These are phyloP conservation scores for Phyllosticta citrichinensis DNA, from an alignment of 2,329 filamentous ascomycete genomes.

Conservation along the genomic window DNA sequence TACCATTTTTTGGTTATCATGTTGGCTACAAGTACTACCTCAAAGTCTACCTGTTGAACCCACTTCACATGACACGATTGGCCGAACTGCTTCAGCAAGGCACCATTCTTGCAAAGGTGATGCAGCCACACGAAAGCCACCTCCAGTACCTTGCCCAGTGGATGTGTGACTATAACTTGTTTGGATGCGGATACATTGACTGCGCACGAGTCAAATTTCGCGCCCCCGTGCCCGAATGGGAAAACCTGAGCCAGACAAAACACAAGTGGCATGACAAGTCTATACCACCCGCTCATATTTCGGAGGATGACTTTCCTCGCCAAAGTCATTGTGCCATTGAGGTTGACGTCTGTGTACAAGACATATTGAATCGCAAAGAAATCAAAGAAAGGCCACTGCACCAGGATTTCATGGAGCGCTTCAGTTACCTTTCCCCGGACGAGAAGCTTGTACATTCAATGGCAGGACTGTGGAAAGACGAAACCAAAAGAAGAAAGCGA, in stretches of 20 bases:
- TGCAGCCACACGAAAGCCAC: slow-evolving; percentile 93
- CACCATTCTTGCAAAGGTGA: slow-evolving; percentile 67
- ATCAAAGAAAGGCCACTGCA: slow-evolving; percentile 70
- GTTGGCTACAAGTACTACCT: slow-evolving; percentile 86
- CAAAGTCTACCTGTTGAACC: slow-evolving; percentile 91
- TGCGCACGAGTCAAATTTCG: slow-evolving; percentile 63
- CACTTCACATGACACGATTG: slow-evolving; percentile 73
- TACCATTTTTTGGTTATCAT: slow-evolving; percentile 93
- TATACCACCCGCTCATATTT: slow-evolving; percentile 49
- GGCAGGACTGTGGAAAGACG: slow-evolving; percentile 86
- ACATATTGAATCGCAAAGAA: slow-evolving; percentile 74
- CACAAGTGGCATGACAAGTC: slow-evolving; percentile 76
- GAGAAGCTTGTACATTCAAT: slow-evolving; percentile 88
- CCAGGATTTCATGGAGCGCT: slow-evolving; percentile 72
- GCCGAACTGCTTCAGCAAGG: slow-evolving; percentile 82
- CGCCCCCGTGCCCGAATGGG: slow-evolving; percentile 59
- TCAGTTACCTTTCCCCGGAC: slow-evolving; percentile 52
- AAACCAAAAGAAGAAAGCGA: slow-evolving; percentile 66
- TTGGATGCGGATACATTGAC: slow-evolving; percentile 82
- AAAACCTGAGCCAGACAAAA: slow-evolving; percentile 48
- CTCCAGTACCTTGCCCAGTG: slow-evolving; percentile 88
- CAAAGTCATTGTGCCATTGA: slow-evolving; percentile 84
- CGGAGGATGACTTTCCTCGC: slow-evolving; percentile 55
- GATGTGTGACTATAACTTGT: slow-evolving; percentile 97
- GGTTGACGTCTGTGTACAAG: slow-evolving; percentile 77